These are phyloP conservation scores for Thraustochytrium sp. DNA, from an alignment of 352 stramenopile genomes.

Conservation along the genomic window DNA sequence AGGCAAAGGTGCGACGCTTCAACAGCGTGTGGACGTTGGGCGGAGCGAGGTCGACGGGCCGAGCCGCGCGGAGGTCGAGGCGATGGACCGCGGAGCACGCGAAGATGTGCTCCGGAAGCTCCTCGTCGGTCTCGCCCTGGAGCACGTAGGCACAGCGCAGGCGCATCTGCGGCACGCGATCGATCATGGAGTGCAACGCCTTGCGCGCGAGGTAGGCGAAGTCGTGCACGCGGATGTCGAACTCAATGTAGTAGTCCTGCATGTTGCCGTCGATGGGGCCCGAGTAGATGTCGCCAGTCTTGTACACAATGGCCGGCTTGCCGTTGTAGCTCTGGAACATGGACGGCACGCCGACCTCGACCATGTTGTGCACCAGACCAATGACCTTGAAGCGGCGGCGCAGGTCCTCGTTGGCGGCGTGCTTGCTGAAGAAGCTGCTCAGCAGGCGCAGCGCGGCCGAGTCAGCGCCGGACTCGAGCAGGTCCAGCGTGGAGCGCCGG, in stretches of 20 bases:
- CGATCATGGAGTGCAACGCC: constrained; percentile 24
- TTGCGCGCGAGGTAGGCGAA: constrained; percentile 44
- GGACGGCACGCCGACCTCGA: constrained; percentile 27
- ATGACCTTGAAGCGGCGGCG: constrained; percentile 34
- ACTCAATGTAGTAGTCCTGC: constrained; percentile 44
- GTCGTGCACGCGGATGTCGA: constrained; percentile 45
- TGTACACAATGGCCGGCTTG: constrained; percentile 45
- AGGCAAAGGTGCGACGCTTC: constrained; percentile 14
- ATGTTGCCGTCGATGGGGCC: background rate
- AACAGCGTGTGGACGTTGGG: background rate
- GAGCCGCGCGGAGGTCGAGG: background rate
- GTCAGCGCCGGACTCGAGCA: background rate
- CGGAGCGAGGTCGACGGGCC: background rate
- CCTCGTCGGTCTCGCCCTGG: constrained; percentile 43
- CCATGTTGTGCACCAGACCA: constrained; percentile 1
- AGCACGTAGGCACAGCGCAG: constrained; percentile 46
- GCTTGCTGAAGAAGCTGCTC: constrained; percentile 13
- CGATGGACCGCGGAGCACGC: constrained; percentile 29
- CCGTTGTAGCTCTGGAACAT: constrained; percentile 49
- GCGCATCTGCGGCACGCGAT: constrained; percentile 30
- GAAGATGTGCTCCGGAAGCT: constrained; percentile 46
- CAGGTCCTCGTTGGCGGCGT: background rate
- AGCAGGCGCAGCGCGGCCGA: background rate
- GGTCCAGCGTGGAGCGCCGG: background rate
- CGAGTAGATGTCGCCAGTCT: constrained; percentile 36